These are phyloP conservation scores for Botrytis deweyae DNA, from an alignment of 2,329 filamentous ascomycete species.

Conservation along the genomic window DNA sequence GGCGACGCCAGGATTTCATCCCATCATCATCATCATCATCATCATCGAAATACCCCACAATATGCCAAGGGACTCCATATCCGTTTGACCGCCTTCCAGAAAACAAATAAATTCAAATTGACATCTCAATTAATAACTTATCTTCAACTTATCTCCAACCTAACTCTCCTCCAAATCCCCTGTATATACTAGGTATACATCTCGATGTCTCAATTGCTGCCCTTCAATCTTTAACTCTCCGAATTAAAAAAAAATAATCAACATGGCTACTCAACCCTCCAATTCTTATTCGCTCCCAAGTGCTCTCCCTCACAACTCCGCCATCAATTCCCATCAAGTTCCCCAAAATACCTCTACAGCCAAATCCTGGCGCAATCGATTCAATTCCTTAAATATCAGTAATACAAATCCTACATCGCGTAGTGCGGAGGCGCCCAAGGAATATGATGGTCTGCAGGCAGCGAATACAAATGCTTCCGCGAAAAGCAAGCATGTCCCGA, in stretches of 20 bases:
- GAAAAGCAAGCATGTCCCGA: slow-evolving; percentile 28
- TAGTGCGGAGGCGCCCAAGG: slow-evolving; percentile 8
- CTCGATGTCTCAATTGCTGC: slow-evolving; percentile 1
- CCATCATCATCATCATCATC: neutral
- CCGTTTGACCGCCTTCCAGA: neutral
- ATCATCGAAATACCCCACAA: neutral
- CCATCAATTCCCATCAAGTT: slow-evolving; percentile 8
- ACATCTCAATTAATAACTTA: neutral
- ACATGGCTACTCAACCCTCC: slow-evolving; percentile 18
- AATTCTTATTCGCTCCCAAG: slow-evolving; percentile 30
- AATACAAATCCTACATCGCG: neutral
- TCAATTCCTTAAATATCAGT: slow-evolving; percentile 11
- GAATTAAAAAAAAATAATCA: neutral
- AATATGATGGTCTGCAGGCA: slow-evolving; percentile 16
- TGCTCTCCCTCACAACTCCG: slow-evolving; percentile 25
- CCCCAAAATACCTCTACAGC: neutral
- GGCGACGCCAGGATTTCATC: neutral
- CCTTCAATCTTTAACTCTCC: neutral
- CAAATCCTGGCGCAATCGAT: slow-evolving; percentile 17
- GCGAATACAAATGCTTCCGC: slow-evolving; percentile 26
- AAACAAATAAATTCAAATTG: neutral
- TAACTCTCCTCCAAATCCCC: neutral
- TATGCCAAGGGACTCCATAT: neutral
- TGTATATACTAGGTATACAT: neutral
- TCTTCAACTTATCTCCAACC: neutral